Conservation (phyloP, 2,329 filamentous ascomycete genomes). For the Trichoderma aggressivum region DNA sequence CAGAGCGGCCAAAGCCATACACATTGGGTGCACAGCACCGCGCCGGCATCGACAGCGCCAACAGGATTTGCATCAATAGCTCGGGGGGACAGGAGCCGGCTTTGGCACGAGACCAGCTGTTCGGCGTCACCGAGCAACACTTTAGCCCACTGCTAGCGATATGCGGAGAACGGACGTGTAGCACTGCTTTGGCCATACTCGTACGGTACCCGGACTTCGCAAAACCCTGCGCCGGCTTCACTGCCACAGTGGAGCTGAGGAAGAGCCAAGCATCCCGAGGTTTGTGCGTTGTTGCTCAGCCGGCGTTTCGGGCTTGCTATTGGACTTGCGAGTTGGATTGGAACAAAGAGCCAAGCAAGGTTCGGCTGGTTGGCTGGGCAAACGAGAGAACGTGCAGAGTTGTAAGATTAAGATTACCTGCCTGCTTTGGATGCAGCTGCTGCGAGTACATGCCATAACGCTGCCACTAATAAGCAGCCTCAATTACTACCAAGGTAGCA, state of each 20-base stretch:
- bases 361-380: not conserved
- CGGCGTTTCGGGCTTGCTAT: not conserved
- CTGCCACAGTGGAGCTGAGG: conserved; percentile 15
- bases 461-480: not conserved
- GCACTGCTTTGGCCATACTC: not conserved
- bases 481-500: not conserved
- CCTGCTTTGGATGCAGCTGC: not conserved
- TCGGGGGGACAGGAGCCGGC: not conserved
- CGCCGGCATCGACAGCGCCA: not conserved
- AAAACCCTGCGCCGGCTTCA: conserved; percentile 14
- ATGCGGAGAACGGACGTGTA: conserved; percentile 1
- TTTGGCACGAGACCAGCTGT: conserved; percentile 2
- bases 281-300: not conserved
- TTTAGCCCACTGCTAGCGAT: not conserved
- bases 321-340: not conserved
- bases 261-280: conserved; percentile 1
- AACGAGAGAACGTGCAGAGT: not conserved
- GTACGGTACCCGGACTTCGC: not conserved
- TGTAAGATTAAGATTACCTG: not conserved
- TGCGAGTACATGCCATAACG: not conserved
- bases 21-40: not conserved
- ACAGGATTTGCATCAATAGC: conserved; percentile 1
- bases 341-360: not conserved
- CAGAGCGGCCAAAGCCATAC: not conserved
- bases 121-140: conserved; percentile 6